Evolutionary conservation across 1,139 yeast species (phyloP), one percentile per base, ranked within the genome.

Genomic region (Hemisphaericaspora xylofermentans): DNA sequence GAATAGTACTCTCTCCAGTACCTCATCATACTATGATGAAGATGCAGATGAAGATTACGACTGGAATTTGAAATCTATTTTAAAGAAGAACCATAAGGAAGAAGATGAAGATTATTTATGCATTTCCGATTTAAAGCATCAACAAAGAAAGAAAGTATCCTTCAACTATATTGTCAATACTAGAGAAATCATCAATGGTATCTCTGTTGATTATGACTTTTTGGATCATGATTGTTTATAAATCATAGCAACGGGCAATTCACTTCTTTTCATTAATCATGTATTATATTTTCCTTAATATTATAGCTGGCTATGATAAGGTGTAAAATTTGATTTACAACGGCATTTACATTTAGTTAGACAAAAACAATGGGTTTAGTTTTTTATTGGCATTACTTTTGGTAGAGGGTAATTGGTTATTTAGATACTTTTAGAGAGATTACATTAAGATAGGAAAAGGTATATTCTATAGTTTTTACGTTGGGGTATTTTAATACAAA

Each of bases 151-250:
- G 41, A 55, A 51, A 44, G 76, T 72, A 7, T 62, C 63, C 35
- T 72, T 72, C 46, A 66, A 66, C 52, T 68, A 65, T 53, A 65
- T 71, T 38, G 62, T 72, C 28, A 67, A 63, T 43, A 65, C 73
- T 10, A 57, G 78, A 43, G 78, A 72, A 52, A 64, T 64, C 39
- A 63, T 71, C 38, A 68, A 70, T 46, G 75, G 74, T 33, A 65
- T 63, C 37, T 57, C 66, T 24, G 63, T 70, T 42, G 78, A 72
- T 50, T 72, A 71, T 50, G 70, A 68, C 48, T 70, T 65, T 47
- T 59, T 72, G 44, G 77, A 71, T 51, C 61, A 65, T 27, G 46
- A 50, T 33, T 44, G 50, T 26, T 43, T 49, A 31, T 45, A 41
- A 44, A 19, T 34, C 14, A 25, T 8, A 21, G 24, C 24, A 21